Evolutionary conservation across 2,329 filamentous ascomycete species (phyloP).

Genomic region (Arthrobotrys megalospora): DNA sequence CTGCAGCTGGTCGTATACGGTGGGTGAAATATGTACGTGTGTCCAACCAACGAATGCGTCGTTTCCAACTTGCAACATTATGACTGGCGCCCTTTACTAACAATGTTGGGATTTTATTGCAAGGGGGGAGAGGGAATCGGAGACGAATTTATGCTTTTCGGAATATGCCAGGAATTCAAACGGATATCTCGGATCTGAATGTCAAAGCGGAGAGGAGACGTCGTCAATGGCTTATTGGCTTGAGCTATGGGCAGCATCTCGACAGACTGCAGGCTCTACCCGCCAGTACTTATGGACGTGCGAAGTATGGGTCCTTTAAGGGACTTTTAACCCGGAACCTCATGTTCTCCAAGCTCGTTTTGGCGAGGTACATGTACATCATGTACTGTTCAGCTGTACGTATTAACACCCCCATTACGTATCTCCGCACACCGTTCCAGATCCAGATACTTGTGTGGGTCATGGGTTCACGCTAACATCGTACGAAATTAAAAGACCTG

Average conservation of each 20-base stretch:
- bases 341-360: background rate
- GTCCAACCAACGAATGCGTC: slow-evolving; percentile 11
- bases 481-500: slow-evolving; percentile 15
- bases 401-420: slow-evolving; percentile 12
- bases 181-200: slow-evolving; percentile 12
- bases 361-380: slow-evolving; percentile 9
- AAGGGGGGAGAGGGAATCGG: background rate
- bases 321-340: background rate
- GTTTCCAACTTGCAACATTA: slow-evolving; percentile 14
- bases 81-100: background rate
- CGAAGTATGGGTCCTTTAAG: background rate
- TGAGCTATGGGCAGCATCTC: background rate
- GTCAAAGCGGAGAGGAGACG: slow-evolving; percentile 9
- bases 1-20: background rate
- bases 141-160: background rate
- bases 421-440: background rate
- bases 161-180: slow-evolving; percentile 16
- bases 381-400: background rate
- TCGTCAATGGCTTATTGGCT: slow-evolving; percentile 6
- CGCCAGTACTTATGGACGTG: background rate
- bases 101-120: slow-evolving; percentile 10
- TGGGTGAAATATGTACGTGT: background rate
- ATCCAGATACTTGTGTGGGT: slow-evolving; percentile 10
- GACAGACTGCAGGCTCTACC: background rate
- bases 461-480: slow-evolving; percentile 19